Conservation (phyloP, 139 green algal genomes). For the Prasinococcaceae sp. region DNA sequence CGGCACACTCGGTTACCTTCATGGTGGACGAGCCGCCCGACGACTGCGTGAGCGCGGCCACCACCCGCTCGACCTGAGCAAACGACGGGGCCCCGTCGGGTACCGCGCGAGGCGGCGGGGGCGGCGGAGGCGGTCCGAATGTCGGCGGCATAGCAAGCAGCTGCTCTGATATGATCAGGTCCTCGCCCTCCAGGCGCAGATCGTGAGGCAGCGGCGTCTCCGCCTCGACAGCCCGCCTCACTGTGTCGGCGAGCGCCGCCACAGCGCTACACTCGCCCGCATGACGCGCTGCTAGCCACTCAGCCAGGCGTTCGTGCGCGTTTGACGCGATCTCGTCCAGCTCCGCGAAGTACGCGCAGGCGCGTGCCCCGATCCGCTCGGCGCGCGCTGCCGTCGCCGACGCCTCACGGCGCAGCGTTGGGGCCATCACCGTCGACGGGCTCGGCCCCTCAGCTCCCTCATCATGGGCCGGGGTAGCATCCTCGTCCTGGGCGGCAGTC, state of each 20-base stretch:
- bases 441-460: too few relatives aligned
- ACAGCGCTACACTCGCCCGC: constrained; percentile 49
- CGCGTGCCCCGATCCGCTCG: neutral
- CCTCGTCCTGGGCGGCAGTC: neutral
- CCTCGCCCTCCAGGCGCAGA: constrained; percentile 27
- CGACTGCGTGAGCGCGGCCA: constrained; percentile 29
- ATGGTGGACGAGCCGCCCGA: neutral
- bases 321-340: neutral
- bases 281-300: constrained; percentile 37
- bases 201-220: constrained; percentile 36
- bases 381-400: neutral
- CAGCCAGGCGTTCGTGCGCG: constrained; percentile 15
- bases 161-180: neutral
- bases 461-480: too few relatives aligned
- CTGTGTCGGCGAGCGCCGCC: constrained; percentile 33
- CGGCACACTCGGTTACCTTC: constrained; percentile 18
- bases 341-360: neutral
- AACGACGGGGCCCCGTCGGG: neutral
- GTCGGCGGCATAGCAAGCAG: neutral
- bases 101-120: neutral
- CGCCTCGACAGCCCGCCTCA: constrained; percentile 27
- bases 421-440: too few relatives aligned
- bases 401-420: neutral
- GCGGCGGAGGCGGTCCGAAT: neutral
- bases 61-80: constrained; percentile 26